These are phyloP conservation scores for Huntiella bhutanensis DNA, from an alignment of 2,329 filamentous ascomycete species.

Conservation along the genomic window DNA sequence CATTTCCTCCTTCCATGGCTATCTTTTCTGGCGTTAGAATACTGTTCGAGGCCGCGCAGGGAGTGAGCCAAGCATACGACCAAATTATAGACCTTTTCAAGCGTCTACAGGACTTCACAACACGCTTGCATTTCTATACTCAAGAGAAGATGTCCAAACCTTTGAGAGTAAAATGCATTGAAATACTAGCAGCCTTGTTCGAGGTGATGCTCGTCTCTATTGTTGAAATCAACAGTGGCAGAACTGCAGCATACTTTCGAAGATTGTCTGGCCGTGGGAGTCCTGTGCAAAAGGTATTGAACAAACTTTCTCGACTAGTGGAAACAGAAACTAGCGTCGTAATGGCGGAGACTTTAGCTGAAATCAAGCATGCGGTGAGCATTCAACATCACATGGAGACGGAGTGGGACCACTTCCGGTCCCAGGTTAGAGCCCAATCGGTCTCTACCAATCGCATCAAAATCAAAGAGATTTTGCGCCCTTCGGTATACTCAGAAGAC, in stretches of 20 bases:
- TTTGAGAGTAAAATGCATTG: slow-evolving; percentile 22
- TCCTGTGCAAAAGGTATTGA: slow-evolving; percentile 22
- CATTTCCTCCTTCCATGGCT: slow-evolving; percentile 23
- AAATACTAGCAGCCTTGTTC: slow-evolving; percentile 25
- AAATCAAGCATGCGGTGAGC: slow-evolving; percentile 20
- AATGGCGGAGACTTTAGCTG: slow-evolving; percentile 24
- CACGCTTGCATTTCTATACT: slow-evolving; percentile 23
- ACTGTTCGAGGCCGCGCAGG: slow-evolving; percentile 24
- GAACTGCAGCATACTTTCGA: slow-evolving; percentile 23
- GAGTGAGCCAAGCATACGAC: slow-evolving; percentile 27
- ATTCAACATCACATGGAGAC: slow-evolving; percentile 20
- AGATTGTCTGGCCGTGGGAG: slow-evolving; percentile 22
- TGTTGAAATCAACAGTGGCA: slow-evolving; percentile 23
- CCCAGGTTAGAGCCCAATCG: slow-evolving; percentile 19
- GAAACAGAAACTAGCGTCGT: slow-evolving; percentile 24
- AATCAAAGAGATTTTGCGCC: slow-evolving; percentile 22
- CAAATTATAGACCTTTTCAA: slow-evolving; percentile 26
- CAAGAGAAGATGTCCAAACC: slow-evolving; percentile 21
- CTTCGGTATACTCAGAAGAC: slow-evolving; percentile 25
- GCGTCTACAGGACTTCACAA: slow-evolving; percentile 25
- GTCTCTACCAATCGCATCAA: slow-evolving; percentile 19
- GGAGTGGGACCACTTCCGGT: slow-evolving; percentile 18
- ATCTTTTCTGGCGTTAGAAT: slow-evolving; percentile 26
- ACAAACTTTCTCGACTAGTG: slow-evolving; percentile 23
- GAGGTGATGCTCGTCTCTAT: slow-evolving; percentile 26